Conservation (phyloP, 202 grass and related monocot genomes). For the Musa balbisiana region DNA sequence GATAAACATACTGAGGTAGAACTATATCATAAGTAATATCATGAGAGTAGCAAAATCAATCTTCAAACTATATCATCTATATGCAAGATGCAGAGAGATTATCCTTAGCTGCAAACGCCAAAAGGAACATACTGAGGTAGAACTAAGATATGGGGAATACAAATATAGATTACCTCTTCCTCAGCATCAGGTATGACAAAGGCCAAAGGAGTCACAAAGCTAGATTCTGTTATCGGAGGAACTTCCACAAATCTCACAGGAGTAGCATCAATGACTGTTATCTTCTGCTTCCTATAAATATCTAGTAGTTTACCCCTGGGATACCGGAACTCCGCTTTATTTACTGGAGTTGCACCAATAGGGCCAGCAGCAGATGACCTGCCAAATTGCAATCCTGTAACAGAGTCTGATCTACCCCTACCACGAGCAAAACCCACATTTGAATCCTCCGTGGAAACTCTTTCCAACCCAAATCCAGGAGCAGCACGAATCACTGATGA, state of each 20-base stretch:
- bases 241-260: slow-evolving; percentile 10
- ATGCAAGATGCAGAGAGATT: background rate
- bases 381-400: slow-evolving; percentile 12
- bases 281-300: slow-evolving; percentile 18
- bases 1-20: no score
- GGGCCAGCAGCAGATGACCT: background rate
- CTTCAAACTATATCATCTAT: background rate
- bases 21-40: background rate
- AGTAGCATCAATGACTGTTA: background rate
- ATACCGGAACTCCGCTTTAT: background rate
- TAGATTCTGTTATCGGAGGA: slow-evolving; percentile 14
- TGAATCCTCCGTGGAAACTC: slow-evolving; percentile 32
- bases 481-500: slow-evolving; percentile 64
- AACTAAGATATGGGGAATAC: background rate
- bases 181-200: slow-evolving; percentile 21
- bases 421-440: slow-evolving; percentile 83
- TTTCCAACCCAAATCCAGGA: slow-evolving; percentile 67
- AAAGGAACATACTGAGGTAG: background rate
- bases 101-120: background rate
- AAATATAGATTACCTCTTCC: slow-evolving; percentile 21
- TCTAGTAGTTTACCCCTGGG: slow-evolving; percentile 24
- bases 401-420: slow-evolving; percentile 66
- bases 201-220: slow-evolving; percentile 11
- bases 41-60: background rate
- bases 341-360: background rate